phyloP scores from a whole-genome alignment of 2,329 filamentous ascomycete genomes.

The Diaporthe citri region DNA sequence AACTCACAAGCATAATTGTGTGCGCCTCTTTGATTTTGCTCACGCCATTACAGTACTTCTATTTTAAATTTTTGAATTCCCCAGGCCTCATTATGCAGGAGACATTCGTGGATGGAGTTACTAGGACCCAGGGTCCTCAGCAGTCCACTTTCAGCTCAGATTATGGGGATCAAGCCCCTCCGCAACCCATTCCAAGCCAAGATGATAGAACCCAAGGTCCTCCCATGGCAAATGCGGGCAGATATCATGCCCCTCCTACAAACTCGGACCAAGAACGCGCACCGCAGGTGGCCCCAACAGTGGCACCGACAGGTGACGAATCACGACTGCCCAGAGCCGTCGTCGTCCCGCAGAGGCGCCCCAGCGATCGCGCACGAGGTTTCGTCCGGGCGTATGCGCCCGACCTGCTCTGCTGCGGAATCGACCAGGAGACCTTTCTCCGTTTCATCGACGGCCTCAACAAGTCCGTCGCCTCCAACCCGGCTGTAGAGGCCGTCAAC shows the following conservation, averaged over 20 bases:
- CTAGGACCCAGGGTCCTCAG: background rate
- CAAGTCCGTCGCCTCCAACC: background rate
- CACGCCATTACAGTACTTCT: background rate
- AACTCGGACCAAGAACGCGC: too few species aligned
- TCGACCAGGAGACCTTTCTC: background rate
- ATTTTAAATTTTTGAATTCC: background rate
- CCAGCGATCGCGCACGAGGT: background rate
- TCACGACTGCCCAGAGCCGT: background rate
- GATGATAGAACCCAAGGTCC: too few species aligned
- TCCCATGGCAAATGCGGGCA: too few species aligned
- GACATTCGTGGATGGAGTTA: too few species aligned
- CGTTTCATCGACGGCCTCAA: background rate
- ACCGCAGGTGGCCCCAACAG: background rate
- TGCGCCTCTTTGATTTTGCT: background rate
- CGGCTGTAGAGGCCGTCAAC: background rate
- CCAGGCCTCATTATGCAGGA: background rate
- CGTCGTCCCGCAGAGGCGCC: background rate
- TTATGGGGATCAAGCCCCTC: background rate
- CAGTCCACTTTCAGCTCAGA: background rate
- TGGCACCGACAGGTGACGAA: background rate
- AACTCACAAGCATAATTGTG: background rate
- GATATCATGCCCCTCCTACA: too few species aligned
- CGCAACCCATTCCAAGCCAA: background rate
- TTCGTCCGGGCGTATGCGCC: background rate
- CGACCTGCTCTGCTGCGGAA: background rate